Conservation (phyloP, 179 eudicot species). For the Beta macrorhiza region DNA sequence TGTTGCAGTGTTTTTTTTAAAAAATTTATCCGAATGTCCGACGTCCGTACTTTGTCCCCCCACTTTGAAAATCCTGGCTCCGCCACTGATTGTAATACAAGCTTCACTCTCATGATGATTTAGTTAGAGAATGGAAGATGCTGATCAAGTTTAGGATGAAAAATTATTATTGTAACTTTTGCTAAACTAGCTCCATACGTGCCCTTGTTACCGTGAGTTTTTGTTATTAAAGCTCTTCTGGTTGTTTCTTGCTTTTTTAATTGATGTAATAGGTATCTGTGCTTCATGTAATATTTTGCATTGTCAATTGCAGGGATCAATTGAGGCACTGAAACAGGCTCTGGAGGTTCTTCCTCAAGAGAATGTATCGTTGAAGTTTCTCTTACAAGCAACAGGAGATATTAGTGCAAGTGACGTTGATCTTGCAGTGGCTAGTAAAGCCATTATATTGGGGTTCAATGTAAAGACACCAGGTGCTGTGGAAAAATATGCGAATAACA, state of each 20-base stretch:
- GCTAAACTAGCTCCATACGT: background rate
- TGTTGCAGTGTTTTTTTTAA: too few species aligned
- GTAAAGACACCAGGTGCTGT: constrained; percentile 81
- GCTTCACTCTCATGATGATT: background rate
- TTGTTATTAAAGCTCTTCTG: background rate
- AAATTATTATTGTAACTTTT: background rate
- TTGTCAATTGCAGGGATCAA: constrained; percentile 63
- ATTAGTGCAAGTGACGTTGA: constrained; percentile 83
- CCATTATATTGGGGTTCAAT: constrained; percentile 82
- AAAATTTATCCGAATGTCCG: too few species aligned
- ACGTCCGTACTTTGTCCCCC: too few species aligned
- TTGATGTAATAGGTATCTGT: background rate
- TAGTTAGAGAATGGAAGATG: background rate
- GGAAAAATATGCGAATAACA: constrained; percentile 71
- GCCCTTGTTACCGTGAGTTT: background rate
- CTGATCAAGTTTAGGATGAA: constrained; percentile 6
- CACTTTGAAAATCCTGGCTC: too few species aligned
- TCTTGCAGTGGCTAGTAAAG: constrained; percentile 84
- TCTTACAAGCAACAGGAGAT: constrained; percentile 89
- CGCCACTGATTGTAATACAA: background rate
- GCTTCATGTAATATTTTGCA: background rate
- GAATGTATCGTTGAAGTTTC: constrained; percentile 74
- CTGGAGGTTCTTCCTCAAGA: constrained; percentile 87
- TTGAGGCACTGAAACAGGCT: constrained; percentile 90
- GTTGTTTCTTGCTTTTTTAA: background rate